These are phyloP conservation scores for Lonicera japonica DNA, from an alignment of 129 eudicot species.

Conservation along the genomic window DNA sequence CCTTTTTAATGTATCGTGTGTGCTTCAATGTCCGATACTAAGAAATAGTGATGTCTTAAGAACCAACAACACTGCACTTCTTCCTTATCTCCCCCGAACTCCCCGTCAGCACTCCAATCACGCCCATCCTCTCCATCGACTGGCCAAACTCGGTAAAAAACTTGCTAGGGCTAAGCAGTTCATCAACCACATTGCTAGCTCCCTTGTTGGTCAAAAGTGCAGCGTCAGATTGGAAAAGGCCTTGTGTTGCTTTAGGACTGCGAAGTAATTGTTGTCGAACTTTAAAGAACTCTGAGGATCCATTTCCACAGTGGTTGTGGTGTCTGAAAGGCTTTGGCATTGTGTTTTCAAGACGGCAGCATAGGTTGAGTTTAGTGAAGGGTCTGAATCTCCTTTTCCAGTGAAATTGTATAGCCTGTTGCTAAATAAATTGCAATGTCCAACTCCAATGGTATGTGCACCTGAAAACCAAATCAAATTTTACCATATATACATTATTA, in stretches of 20 bases:
- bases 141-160: conserved; percentile 25
- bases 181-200: conserved; percentile 21
- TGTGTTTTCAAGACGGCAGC: conserved; percentile 24
- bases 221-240: conserved; percentile 37
- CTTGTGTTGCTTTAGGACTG: conserved; percentile 23
- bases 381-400: conserved; percentile 49
- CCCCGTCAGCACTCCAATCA: conserved; percentile 25
- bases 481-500: too few relatives aligned
- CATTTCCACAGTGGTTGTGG: conserved; percentile 41
- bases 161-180: conserved; percentile 11
- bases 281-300: conserved; percentile 38
- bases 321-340: conserved; percentile 33
- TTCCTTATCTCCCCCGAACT: conserved; percentile 32
- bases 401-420: conserved; percentile 63
- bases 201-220: conserved; percentile 28
- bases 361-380: conserved; percentile 39
- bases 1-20: too few relatives aligned
- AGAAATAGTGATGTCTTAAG: background rate
- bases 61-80: conserved; percentile 22
- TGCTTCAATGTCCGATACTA: too few relatives aligned
- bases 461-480: conserved; percentile 22
- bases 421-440: conserved; percentile 38
- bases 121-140: conserved; percentile 32
- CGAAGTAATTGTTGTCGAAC: conserved; percentile 41
- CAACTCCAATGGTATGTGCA: conserved; percentile 59